Percentiles rank a stretch among this genome's conserved stretches.
Conservation (phyloP, 352 stramenopile genomes). For the Blastocystis sp. region DNA sequence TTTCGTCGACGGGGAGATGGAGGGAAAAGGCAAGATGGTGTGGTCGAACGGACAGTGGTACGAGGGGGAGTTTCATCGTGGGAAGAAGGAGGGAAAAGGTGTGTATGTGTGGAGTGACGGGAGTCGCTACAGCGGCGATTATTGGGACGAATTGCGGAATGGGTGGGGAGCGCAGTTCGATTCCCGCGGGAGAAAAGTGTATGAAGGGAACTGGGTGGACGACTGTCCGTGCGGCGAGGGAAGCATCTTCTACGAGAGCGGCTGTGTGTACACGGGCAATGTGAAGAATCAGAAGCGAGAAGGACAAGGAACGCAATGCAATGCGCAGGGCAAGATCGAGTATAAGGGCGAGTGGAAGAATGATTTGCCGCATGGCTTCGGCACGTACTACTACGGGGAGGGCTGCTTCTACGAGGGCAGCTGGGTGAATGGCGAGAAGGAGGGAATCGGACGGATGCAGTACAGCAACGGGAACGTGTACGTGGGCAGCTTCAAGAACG, state of each 20-base stretch:
- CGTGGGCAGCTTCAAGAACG: conserved; percentile 50
- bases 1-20: conserved; percentile 20
- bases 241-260: not conserved
- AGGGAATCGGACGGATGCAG: conserved; percentile 31
- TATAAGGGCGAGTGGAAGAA: conserved; percentile 43
- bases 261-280: not conserved
- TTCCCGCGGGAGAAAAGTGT: not conserved
- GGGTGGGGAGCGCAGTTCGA: conserved; percentile 8
- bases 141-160: conserved; percentile 6
- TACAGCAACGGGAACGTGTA: conserved; percentile 46
- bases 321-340: not conserved
- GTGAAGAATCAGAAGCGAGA: not conserved
- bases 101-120: not conserved
- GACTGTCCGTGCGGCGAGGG: not conserved
- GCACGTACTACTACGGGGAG: conserved; percentile 37
- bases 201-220: conserved; percentile 45
- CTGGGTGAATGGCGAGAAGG: conserved; percentile 67
- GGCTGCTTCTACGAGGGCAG: conserved; percentile 16
- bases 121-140: not conserved
- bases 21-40: conserved; percentile 19
- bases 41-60: conserved; percentile 41
- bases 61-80: conserved; percentile 1
- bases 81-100: not conserved
- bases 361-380: conserved; percentile 56
- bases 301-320: not conserved